Conservation (phyloP, 352 stramenopile species). For the Pythium insidiosum region DNA sequence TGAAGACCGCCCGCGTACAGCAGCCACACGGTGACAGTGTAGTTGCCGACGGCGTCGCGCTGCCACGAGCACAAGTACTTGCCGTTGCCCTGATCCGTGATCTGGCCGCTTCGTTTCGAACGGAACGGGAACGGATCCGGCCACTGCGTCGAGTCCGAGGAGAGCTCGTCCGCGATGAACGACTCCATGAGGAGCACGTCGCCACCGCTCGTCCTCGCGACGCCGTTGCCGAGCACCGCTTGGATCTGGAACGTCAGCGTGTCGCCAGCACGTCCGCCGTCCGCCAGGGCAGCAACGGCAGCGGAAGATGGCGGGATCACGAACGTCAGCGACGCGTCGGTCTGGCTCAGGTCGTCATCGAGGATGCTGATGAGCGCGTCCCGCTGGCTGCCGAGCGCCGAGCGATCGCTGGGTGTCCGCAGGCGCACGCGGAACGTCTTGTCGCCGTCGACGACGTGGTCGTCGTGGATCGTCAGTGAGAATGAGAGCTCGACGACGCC, state of each 20-base stretch:
- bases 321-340: conserved; percentile 31
- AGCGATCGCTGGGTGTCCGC: conserved; percentile 12
- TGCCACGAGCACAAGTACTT: conserved; percentile 42
- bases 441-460: conserved; percentile 60
- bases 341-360: conserved; percentile 41
- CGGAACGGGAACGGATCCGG: conserved; percentile 9
- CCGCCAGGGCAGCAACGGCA: conserved; percentile 15
- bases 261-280: conserved; percentile 31
- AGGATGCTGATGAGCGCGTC: conserved; percentile 62
- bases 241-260: conserved; percentile 46
- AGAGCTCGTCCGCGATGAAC: conserved; percentile 14
- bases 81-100: conserved; percentile 23
- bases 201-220: conserved; percentile 3
- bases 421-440: conserved; percentile 57
- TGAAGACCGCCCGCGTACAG: conserved; percentile 47
- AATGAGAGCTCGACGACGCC: conserved; percentile 85
- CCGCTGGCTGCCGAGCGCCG: conserved; percentile 50
- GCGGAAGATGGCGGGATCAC: conserved; percentile 20
- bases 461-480: conserved; percentile 89
- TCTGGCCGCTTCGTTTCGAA: conserved; percentile 9
- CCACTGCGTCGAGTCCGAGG: background rate
- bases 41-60: conserved; percentile 30
- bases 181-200: conserved; percentile 36
- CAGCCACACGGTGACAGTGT: conserved; percentile 43
- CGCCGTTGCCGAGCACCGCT: conserved; percentile 33